Percentiles rank a stretch among this genome's conserved stretches.
Conservation (phyloP, 495 filamentous ascomycete genomes). For the Penicillium herquei region DNA sequence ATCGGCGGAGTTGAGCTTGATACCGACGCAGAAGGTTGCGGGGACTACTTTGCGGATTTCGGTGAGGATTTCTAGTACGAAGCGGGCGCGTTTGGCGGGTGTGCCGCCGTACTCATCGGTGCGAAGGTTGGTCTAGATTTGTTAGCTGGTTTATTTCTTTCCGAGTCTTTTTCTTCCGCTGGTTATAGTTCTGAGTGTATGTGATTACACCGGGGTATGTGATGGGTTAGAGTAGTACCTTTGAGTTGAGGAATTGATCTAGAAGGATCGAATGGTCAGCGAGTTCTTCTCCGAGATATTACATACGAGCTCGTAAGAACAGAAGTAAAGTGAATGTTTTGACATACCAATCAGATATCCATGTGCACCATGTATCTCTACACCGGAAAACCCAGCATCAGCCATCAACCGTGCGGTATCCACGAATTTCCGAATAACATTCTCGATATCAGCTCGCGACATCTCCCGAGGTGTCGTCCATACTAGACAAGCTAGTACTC, state of each 20-base stretch:
- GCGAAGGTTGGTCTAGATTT: conserved; percentile 38
- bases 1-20: conserved; percentile 65
- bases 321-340: too few relatives aligned
- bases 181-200: too few relatives aligned
- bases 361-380: conserved; percentile 60
- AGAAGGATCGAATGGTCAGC: not conserved
- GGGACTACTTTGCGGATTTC: conserved; percentile 45
- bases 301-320: not conserved
- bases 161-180: not conserved
- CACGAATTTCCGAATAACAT: conserved; percentile 46
- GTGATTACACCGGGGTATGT: not conserved
- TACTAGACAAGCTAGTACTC: conserved; percentile 29
- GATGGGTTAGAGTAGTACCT: conserved; percentile 22
- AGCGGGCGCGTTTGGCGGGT: conserved; percentile 41
- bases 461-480: conserved; percentile 49
- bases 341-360: conserved; percentile 55
- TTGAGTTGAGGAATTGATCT: conserved; percentile 45
- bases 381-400: conserved; percentile 52
- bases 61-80: conserved; percentile 47
- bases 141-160: conserved; percentile 1
- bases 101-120: conserved; percentile 51
- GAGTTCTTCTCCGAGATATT: too few relatives aligned
- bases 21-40: conserved; percentile 51
- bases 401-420: conserved; percentile 46
- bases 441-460: conserved; percentile 48